phyloP scores from a whole-genome alignment of 2,329 filamentous ascomycete species.

The Leptographium procerum region DNA sequence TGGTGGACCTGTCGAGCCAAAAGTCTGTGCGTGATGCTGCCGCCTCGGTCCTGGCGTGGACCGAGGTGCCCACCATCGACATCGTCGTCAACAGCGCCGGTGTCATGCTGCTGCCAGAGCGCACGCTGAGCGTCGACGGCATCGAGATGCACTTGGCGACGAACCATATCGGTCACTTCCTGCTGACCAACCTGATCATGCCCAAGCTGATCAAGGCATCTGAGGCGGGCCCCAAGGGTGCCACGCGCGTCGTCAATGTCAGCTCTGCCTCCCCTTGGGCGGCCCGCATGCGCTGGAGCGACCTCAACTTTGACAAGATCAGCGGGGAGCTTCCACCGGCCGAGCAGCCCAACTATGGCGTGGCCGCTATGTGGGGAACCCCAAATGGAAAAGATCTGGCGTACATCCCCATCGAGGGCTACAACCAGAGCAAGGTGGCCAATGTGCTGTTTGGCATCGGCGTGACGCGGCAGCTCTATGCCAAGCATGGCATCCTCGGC shows the following conservation, averaged over 20 bases:
- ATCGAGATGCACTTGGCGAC: constrained; percentile 32
- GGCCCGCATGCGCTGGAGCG: constrained; percentile 25
- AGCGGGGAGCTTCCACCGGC: constrained; percentile 24
- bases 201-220: constrained; percentile 27
- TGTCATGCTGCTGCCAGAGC: constrained; percentile 22
- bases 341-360: constrained; percentile 11
- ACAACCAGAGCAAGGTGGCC: constrained; percentile 39
- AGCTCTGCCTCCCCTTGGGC: constrained; percentile 19
- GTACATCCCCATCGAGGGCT: constrained; percentile 27
- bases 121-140: constrained; percentile 27
- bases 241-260: constrained; percentile 29
- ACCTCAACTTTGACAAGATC: constrained; percentile 26
- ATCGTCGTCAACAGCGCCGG: constrained; percentile 31
- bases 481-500: constrained; percentile 23
- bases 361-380: constrained; percentile 19
- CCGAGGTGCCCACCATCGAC: constrained; percentile 18
- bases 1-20: constrained; percentile 26
- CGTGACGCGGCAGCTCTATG: constrained; percentile 28
- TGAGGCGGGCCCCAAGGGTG: constrained; percentile 10
- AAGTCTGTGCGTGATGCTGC: constrained; percentile 24
- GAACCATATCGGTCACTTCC: constrained; percentile 39
- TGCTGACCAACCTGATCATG: constrained; percentile 34
- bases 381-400: constrained; percentile 19
- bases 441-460: constrained; percentile 34
- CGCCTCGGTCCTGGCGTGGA: constrained; percentile 20